Evolutionary conservation across 208 protist species (phyloP).

Genomic region (Crithidia thermophila): DNA sequence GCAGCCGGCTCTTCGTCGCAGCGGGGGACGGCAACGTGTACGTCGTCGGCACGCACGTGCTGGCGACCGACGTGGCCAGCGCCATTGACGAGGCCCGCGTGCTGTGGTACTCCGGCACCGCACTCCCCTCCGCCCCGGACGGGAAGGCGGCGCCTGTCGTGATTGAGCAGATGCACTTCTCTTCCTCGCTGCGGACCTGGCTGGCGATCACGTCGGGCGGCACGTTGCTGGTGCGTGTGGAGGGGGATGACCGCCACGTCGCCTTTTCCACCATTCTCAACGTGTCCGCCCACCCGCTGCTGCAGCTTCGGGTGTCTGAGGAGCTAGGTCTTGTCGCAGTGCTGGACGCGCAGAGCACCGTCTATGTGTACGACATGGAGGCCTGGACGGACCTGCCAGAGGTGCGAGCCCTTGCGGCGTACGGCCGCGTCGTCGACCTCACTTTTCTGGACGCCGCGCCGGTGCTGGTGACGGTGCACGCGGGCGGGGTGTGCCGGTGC

Average conservation of each 20-base stretch:
- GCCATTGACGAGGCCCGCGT: not conserved
- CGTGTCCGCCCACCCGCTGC: conserved; percentile 29
- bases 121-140: not conserved
- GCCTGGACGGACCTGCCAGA: conserved; percentile 24
- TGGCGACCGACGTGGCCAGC: conserved; percentile 5
- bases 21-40: conserved; percentile 43
- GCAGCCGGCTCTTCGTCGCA: conserved; percentile 64
- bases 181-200: conserved; percentile 39
- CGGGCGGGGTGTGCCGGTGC: conserved; percentile 41
- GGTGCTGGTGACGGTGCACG: conserved; percentile 50
- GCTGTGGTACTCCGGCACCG: conserved; percentile 7
- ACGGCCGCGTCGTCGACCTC: conserved; percentile 27
- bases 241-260: conserved; percentile 34
- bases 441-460: conserved; percentile 45
- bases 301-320: conserved; percentile 51
- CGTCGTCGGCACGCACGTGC: conserved; percentile 39
- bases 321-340: conserved; percentile 59
- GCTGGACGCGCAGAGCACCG: conserved; percentile 36
- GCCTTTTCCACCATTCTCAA: conserved; percentile 16
- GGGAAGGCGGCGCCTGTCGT: not conserved
- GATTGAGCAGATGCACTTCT: conserved; percentile 68
- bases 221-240: conserved; percentile 43
- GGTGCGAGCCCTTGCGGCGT: conserved; percentile 9
- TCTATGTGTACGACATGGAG: conserved; percentile 64
- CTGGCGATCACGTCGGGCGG: conserved; percentile 49